Percentiles rank a stretch among this genome's conserved stretches.
Evolutionary conservation across 805 yeast species (phyloP).

Genomic region (Nakazawaea anatomiae): DNA sequence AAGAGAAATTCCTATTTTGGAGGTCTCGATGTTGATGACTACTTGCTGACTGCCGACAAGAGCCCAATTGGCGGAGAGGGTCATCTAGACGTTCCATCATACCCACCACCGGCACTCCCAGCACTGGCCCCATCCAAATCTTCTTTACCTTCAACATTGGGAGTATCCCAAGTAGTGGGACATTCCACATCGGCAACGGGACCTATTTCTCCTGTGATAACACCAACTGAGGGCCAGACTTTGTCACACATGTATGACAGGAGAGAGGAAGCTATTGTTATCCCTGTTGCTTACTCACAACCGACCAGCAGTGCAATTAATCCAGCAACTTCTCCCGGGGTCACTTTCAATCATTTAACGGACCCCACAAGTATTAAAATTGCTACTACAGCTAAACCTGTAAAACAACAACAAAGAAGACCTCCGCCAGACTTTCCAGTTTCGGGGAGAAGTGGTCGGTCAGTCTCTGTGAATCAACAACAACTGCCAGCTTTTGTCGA

Average conservation of each 20-base stretch:
- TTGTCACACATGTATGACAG: conserved; percentile 28
- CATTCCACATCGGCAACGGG: conserved; percentile 1
- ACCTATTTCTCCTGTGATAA: conserved; percentile 4
- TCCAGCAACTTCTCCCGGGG: background rate
- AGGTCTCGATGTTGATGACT: background rate
- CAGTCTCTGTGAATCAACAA: conserved; percentile 26
- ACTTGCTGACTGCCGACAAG: background rate
- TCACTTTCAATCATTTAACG: conserved; percentile 18
- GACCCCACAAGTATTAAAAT: background rate
- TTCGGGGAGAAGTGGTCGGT: conserved; percentile 30
- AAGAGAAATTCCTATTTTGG: conserved; percentile 8
- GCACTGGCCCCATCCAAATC: background rate
- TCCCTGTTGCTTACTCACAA: conserved; percentile 21
- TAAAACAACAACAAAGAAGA: conserved; percentile 22
- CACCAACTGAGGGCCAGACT: conserved; percentile 8
- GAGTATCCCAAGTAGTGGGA: background rate
- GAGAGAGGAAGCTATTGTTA: conserved; percentile 29
- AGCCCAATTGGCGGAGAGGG: background rate
- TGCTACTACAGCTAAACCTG: background rate
- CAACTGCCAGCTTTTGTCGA: conserved; percentile 26
- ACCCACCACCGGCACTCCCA: background rate
- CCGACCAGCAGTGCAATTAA: conserved; percentile 9
- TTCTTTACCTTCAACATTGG: background rate
- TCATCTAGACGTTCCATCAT: background rate
- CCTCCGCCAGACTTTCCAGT: conserved; percentile 35